Evolutionary conservation across 371 early-diverging fungal species (phyloP), one percentile per base, ranked within the genome.

Genomic region (Chytridiales sp.): DNA sequence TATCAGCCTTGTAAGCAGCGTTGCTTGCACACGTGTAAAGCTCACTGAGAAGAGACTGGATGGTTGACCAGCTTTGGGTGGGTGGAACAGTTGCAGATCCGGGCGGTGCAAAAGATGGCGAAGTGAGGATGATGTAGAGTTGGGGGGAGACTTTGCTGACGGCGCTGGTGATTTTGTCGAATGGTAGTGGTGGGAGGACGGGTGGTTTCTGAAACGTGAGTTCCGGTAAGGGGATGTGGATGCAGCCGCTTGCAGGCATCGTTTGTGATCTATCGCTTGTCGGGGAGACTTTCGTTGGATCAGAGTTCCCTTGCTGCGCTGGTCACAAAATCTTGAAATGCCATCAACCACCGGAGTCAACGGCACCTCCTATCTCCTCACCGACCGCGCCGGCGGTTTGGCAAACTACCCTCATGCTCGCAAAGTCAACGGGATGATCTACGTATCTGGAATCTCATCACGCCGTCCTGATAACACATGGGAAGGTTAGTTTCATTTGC

Each of bases 401-500:
- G 87, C 87, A 8, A 74, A 76, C 43, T 87, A 87, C 63, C 87
- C 87, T 3, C 86, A 85, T 62, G 84, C 82, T 11, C 73, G 85
- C 61, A 69, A 69, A 26, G 76, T 61, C 47, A 73, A 72, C 52
- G 80, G 79, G 52, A 54, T 83, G 35, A 74, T 87, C 60, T 85
- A 73, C 52, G 78, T 87, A 17, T 83, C 84, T 15, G 86, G 87
- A 36, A 82, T 83, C 56, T 82, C 82, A 3, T 79, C 78, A 19
- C 59, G 86, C 30, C 70, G 78, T 4, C 67, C 69, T 17, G 87
- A 87, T 64, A 83, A 82, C 64, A 84, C 84, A 52, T 84, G 77
- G 68, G 72, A 62, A 11, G 79, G 80, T 30, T 61, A 44, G 35
- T 32, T 2, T 6, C 21, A n/a, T 44, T n/a, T 29, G n/a, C 0